A percentile compares a stretch with the other conserved stretches of the same genome.
These are phyloP conservation scores for Microdochium paspali DNA, from an alignment of 2,329 filamentous ascomycete genomes.

Conservation along the genomic window DNA sequence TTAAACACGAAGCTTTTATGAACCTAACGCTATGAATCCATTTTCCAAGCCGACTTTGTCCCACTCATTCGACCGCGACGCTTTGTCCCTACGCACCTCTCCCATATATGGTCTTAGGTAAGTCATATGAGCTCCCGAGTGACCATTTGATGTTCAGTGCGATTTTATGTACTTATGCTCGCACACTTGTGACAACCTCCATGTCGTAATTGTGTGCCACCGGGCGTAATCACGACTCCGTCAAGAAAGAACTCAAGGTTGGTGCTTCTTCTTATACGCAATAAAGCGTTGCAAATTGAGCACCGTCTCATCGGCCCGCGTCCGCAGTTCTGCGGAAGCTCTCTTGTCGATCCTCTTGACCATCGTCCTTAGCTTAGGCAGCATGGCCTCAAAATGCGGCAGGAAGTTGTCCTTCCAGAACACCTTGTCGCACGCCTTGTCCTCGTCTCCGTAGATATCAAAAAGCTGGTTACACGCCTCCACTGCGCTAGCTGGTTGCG, in stretches of 20 bases:
- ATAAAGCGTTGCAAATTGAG: conserved; percentile 54
- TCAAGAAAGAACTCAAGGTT: conserved; percentile 15
- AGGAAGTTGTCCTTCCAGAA: conserved; percentile 56
- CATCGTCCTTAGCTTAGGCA: conserved; percentile 45
- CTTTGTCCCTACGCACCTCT: neutral
- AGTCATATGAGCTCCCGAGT: neutral
- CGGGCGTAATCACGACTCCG: neutral
- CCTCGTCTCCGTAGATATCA: conserved; percentile 57
- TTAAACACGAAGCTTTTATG: conserved; percentile 10
- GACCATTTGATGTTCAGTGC: too few species aligned
- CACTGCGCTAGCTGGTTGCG: conserved; percentile 46
- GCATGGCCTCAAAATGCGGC: conserved; percentile 43
- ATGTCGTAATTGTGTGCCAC: too few species aligned
- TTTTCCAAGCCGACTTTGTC: conserved; percentile 1
- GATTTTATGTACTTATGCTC: neutral
- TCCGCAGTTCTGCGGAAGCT: conserved; percentile 43
- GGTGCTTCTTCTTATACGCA: conserved; percentile 54
- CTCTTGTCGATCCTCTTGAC: conserved; percentile 54
- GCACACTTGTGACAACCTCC: too few species aligned
- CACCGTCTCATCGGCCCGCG: conserved; percentile 49
- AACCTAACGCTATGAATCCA: conserved; percentile 18
- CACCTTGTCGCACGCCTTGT: conserved; percentile 47
- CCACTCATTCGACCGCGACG: neutral
- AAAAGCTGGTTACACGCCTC: conserved; percentile 59
- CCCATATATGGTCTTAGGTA: neutral